Evolutionary conservation across 2,329 filamentous ascomycete genomes (phyloP).

Genomic region (Arthrinium phaeospermum): DNA sequence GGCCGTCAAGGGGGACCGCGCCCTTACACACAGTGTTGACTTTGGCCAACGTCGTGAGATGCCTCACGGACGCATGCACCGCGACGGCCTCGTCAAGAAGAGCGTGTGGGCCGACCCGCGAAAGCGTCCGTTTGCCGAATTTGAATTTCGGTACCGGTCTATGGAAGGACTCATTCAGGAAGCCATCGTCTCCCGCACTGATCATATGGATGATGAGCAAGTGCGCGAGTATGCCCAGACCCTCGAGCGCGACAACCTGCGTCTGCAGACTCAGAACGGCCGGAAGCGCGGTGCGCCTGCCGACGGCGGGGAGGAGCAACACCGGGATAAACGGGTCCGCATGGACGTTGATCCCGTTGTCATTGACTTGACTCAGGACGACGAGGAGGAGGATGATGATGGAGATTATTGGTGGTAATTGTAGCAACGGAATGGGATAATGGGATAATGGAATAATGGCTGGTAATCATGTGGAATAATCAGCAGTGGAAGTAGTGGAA

Average conservation of each 20-base stretch:
- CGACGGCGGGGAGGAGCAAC: not conserved
- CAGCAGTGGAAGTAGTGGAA: no score
- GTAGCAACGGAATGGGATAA: not conserved
- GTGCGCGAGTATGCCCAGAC: not conserved
- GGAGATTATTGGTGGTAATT: not conserved
- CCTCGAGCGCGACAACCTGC: not conserved
- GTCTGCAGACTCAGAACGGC: not conserved
- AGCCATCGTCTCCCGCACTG: not conserved
- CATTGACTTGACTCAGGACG: not conserved
- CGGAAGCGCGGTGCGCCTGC: not conserved
- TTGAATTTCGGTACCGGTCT: constrained; percentile 12
- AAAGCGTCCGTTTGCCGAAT: constrained; percentile 17
- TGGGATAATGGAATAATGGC: no score
- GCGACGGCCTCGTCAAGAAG: not conserved
- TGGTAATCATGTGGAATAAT: no score
- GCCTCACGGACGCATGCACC: not conserved
- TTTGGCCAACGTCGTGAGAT: not conserved
- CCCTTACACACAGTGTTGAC: constrained; percentile 3
- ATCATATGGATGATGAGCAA: not conserved
- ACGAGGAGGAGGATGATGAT: not conserved
- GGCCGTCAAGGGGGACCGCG: not conserved
- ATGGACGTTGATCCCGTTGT: not conserved
- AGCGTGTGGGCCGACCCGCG: not conserved
- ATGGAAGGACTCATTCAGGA: constrained; percentile 16
- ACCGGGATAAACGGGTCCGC: not conserved